Base-by-base conservation (phyloP, 1,139 yeast genomes). In the Hyphopichia pseudoburtonii region DNA sequence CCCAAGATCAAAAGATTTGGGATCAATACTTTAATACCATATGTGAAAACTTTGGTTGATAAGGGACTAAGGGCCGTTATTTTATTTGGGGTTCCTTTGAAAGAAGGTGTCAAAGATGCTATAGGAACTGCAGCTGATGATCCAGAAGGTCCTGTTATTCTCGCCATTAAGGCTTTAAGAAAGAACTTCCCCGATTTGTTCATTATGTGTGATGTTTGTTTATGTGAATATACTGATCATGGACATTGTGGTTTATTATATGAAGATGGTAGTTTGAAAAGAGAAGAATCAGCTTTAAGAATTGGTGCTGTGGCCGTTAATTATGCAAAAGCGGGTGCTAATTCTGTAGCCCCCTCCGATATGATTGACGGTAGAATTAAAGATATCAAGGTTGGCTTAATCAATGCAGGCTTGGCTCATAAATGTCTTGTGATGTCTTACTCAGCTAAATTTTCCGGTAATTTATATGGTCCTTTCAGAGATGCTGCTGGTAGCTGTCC, bases 401-500 rank as follows among this genome's bases (percentile, higher is more conserved):
- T 92, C 37, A 80, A 80, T 34, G 90, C 86, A n/a, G 84, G 82
- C 16, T 63, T 92, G 41, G 96, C 96, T 18, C 95, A 92, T 64
- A 81, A 83, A 57, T 82, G 90, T 40, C 79, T 92, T 70, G 80
- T 92, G 30, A 84, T 94, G 87, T 85, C 96, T 4, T 92, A 92
- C 64, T 79, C 96, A 17, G 98, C 98, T 39, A 92, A 92, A 61
- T 92, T 94, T 59, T 73, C 89, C 43, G 97, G 97, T 22, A 79
- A 82, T 44, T 69, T 94, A 38, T 92, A 94, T 57, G 99, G 99
- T 0, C 99, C 99, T 3, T 92, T 92, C 70, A 75, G 99, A 60
- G 98, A 92, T 50, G 97, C 97, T 25, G 98, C 97, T 5, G 95
- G 95, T 26, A 84, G 95, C 37, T 73, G 82, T 4, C 98, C 98